Conservation (phyloP, 306 rosid species). For the Vachellia pachyceras region DNA sequence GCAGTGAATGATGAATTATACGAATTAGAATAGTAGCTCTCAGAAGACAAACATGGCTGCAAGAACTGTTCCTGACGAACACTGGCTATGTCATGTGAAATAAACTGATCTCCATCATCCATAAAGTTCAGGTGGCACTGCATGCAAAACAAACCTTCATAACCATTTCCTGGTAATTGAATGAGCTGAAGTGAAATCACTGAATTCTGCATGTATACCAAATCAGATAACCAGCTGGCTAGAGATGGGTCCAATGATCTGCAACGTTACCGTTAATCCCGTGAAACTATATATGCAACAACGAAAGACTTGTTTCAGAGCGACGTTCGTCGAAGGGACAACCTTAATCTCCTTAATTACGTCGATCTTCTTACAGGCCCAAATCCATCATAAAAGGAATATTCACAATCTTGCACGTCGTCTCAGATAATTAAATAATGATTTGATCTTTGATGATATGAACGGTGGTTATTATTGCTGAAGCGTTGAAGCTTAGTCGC, state of each 20-base stretch:
- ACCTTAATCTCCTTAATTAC: not conserved
- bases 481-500: not conserved
- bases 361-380: not conserved
- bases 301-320: not conserved
- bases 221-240: conserved; percentile 56
- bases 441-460: not conserved
- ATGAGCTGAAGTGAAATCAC: not conserved
- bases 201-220: conserved; percentile 47
- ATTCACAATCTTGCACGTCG: not conserved
- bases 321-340: not conserved
- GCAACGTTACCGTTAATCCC: not conserved
- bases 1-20: conserved; percentile 42
- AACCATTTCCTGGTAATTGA: not conserved
- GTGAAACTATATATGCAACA: not conserved
- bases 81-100: conserved; percentile 46
- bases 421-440: not conserved
- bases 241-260: conserved; percentile 47
- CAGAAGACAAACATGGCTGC: conserved; percentile 50
- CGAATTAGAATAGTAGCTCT: conserved; percentile 46
- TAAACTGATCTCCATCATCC: conserved; percentile 32
- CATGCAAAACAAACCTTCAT: not conserved
- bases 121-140: not conserved
- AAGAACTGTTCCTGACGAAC: conserved; percentile 34
- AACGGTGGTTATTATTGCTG: not conserved
- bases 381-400: too few species aligned